phyloP scores from a whole-genome alignment of 768 basidiomycete genomes.

The Cystofilobasidium ferigula region DNA sequence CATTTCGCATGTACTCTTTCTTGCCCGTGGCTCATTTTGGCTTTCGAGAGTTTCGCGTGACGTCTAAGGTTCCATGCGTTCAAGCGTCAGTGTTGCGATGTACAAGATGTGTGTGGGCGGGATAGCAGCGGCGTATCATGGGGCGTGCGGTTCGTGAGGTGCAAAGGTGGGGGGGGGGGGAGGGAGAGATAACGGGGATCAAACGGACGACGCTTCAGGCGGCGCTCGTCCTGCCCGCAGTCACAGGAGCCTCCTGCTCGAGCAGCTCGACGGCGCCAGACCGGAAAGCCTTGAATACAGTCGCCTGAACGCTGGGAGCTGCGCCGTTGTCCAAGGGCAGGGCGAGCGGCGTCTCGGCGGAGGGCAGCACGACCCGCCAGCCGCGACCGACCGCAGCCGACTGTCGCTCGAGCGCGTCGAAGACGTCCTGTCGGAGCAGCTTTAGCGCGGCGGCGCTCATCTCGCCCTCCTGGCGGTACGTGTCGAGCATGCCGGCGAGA shows the following conservation, averaged over 20 bases:
- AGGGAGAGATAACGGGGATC: too few species aligned
- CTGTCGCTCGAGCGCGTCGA: conserved; percentile 39
- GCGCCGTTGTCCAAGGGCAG: background rate
- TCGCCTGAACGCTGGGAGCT: too few species aligned
- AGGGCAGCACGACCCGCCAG: background rate
- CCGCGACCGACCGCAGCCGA: background rate
- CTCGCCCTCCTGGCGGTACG: conserved; percentile 84
- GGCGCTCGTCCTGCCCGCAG: background rate
- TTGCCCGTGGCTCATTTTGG: too few species aligned
- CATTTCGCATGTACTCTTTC: too few species aligned
- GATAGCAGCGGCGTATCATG: too few species aligned
- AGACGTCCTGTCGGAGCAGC: conserved; percentile 70
- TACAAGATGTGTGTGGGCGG: too few species aligned
- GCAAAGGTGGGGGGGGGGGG: too few species aligned
- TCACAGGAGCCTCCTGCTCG: background rate
- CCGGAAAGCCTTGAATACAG: background rate
- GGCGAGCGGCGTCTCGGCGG: background rate
- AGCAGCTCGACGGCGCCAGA: background rate
- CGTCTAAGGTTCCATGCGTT: too few species aligned
- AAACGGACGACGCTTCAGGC: too few species aligned
- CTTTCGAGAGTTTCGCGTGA: too few species aligned
- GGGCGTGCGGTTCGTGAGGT: too few species aligned
- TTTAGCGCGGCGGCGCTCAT: conserved; percentile 73
- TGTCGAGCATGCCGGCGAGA: conserved; percentile 87
- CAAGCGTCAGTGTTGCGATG: too few species aligned